Conservation (phyloP, 306 rosid species). For the Trifolium fragiferum region DNA sequence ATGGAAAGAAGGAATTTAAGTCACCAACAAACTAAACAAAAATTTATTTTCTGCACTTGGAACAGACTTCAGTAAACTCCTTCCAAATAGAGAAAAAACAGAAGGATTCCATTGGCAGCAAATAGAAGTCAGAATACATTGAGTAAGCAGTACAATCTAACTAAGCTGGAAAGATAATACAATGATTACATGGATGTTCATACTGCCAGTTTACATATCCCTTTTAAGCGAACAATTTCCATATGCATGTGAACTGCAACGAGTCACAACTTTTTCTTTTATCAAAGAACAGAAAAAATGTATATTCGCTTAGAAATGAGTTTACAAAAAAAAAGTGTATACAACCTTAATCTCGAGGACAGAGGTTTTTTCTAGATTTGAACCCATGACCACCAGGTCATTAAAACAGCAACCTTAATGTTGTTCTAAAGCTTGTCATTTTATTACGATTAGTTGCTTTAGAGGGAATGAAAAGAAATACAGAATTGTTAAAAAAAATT, state of each 20-base stretch:
- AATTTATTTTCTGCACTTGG: background rate
- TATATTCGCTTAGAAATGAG: background rate
- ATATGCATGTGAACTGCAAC: background rate
- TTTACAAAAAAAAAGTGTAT: background rate
- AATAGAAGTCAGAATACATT: conserved; percentile 1
- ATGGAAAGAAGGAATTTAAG: conserved; percentile 11
- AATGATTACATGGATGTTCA: background rate
- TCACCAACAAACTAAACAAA: conserved; percentile 18
- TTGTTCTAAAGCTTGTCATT: background rate
- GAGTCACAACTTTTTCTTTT: background rate
- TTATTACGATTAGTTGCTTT: background rate
- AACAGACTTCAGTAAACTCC: conserved; percentile 16
- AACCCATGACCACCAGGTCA: background rate
- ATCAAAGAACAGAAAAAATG: background rate
- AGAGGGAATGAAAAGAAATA: background rate
- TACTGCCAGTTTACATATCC: background rate
- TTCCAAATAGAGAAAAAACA: conserved; percentile 6
- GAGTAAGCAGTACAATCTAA: conserved; percentile 17
- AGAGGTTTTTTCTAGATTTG: background rate
- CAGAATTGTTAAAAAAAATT: background rate
- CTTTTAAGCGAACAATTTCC: background rate
- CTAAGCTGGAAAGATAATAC: conserved; percentile 8
- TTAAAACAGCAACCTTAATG: conserved; percentile 1
- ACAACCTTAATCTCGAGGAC: background rate
- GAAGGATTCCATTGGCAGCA: background rate